A percentile compares a stretch with the other conserved stretches of the same genome.
Evolutionary conservation across 176 grass and related monocot species (phyloP).

Genomic region (Rhynchospora tenuis): DNA sequence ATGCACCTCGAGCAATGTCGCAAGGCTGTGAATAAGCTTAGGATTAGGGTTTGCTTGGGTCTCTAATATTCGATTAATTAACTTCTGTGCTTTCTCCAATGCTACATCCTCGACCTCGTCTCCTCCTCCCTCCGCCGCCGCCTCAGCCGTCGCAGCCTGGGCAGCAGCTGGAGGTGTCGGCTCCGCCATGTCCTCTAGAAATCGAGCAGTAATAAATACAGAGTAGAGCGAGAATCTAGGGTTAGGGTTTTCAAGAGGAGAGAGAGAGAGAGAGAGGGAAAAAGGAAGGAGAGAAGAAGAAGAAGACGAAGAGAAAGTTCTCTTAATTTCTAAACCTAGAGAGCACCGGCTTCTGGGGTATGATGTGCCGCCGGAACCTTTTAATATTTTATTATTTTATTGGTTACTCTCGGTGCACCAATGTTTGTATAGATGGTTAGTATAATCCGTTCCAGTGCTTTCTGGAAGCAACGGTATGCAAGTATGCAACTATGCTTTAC

Average conservation of each 20-base stretch:
- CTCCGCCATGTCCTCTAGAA: constrained; percentile 19
- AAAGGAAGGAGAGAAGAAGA: background rate
- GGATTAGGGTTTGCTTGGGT: constrained; percentile 64
- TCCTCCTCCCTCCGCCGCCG: background rate
- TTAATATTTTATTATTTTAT: background rate
- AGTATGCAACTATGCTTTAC: too few species aligned
- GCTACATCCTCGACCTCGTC: constrained; percentile 44
- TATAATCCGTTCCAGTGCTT: background rate
- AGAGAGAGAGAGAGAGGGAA: background rate
- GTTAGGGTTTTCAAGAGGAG: constrained; percentile 5
- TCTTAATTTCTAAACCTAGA: constrained; percentile 6
- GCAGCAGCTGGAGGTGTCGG: background rate
- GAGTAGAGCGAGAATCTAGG: background rate
- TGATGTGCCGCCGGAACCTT: background rate
- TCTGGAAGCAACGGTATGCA: background rate
- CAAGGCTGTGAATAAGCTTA: constrained; percentile 75
- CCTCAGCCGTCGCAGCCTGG: background rate
- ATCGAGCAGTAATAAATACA: background rate
- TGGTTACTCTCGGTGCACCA: background rate
- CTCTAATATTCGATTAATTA: constrained; percentile 51
- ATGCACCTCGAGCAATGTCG: constrained; percentile 73
- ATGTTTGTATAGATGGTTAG: background rate
- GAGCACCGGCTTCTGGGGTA: background rate
- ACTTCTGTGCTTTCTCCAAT: constrained; percentile 43
- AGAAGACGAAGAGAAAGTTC: background rate